Evolutionary conservation across 1,284 basidiomycete species (phyloP), one percentile per base, ranked within the genome.

Genomic region (Ceratobasidium sp.): DNA sequence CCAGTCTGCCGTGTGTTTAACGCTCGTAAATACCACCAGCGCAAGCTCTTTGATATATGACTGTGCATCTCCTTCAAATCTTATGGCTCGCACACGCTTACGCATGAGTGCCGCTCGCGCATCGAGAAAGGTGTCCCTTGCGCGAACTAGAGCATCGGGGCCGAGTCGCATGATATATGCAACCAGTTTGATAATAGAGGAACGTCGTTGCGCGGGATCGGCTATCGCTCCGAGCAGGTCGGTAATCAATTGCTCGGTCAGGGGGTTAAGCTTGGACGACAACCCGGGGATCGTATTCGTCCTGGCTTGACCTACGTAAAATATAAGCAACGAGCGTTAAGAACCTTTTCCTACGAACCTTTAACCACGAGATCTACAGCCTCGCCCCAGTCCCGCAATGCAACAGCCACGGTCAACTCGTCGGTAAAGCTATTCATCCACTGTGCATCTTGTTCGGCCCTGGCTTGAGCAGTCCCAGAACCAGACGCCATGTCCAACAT

Each of bases 1-100:
- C 98, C 97, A 99, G 84, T 99, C 97, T 55, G 94, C 94, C 1
- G 97, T 98, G 83, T 99, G 95, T 83, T 96, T 96, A 84, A 97
- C 93, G 7, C 93, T 90, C 0, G 94, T 96, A 82, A 97, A 97
- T 79, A 93, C 89, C 0, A 97, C 93, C 73, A 95, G 88, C 0
- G 94, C 90, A 55, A 97, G 86, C 82, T 96, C 93, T 20, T 91
- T 91, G 67, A 97, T 88, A 81, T 94, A 97, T 69, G 92, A 87
- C 6, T 89, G 89, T n/a, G 95, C 89, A 81, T 97, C 93, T 1
- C 97, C 97, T 82, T 98, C 96, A 81, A 97, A 97, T 74, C 91
- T 90, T 83, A 99, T 98, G 82, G 92, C 78, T 59, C 97, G 88
- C 16, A 95, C 90, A 54, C 96, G 89, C 64, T 89, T 89, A 54